These are phyloP conservation scores for Talaromyces rugulosus DNA, from an alignment of 2,329 filamentous ascomycete species.

Conservation along the genomic window DNA sequence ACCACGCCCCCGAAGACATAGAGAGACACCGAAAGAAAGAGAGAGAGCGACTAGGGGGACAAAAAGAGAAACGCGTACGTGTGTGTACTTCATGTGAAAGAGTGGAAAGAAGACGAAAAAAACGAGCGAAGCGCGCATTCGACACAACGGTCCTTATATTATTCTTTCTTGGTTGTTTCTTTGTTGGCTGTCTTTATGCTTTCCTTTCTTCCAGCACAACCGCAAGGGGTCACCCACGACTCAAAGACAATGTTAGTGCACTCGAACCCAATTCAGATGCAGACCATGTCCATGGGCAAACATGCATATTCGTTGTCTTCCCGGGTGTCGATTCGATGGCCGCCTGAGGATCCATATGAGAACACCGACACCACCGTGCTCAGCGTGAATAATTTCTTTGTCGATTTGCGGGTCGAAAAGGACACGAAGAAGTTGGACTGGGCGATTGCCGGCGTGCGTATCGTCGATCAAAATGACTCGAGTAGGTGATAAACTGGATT, in stretches of 20 bases:
- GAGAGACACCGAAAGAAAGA: not conserved
- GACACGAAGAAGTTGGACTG: conserved; percentile 35
- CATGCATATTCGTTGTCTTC: conserved; percentile 27
- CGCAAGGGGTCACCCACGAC: not conserved
- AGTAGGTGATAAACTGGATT: conserved; percentile 1
- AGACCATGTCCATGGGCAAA: conserved; percentile 10
- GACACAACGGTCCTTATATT: not conserved
- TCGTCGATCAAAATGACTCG: conserved; percentile 24
- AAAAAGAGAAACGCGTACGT: not conserved
- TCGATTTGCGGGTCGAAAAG: conserved; percentile 41
- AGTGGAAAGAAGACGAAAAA: too few species aligned
- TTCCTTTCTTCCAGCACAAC: not conserved
- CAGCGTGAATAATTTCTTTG: conserved; percentile 40
- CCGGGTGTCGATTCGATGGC: conserved; percentile 42
- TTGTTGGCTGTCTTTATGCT: not conserved
- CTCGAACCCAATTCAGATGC: conserved; percentile 10
- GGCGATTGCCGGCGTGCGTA: conserved; percentile 40
- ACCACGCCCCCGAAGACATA: not conserved
- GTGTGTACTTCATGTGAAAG: too few species aligned
- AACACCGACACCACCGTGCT: conserved; percentile 43
- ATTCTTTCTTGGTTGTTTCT: not conserved
- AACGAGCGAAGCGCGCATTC: not conserved
- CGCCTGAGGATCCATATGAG: conserved; percentile 36
- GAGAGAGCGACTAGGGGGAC: not conserved
- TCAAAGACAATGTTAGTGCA: conserved; percentile 6